Conservation (phyloP, 2,329 filamentous ascomycete genomes). For the Botrytis hyacinthi region DNA sequence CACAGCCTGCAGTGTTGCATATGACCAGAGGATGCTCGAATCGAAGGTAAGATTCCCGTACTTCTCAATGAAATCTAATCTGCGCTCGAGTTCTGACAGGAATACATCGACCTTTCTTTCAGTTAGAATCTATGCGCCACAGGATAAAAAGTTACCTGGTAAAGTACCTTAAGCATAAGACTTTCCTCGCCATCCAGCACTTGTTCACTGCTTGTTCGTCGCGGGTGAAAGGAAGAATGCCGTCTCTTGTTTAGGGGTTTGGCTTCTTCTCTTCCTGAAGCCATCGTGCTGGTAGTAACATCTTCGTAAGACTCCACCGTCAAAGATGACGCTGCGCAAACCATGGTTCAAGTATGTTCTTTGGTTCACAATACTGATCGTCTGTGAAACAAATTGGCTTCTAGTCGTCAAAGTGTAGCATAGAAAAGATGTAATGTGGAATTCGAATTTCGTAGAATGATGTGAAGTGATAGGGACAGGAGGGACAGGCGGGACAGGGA, state of each 20-base stretch:
- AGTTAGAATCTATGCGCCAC: slow-evolving; percentile 16
- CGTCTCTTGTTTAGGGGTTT: slow-evolving; percentile 41
- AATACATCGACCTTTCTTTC: slow-evolving; percentile 67
- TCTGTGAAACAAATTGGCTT: background rate
- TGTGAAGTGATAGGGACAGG: background rate
- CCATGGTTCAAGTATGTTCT: slow-evolving; percentile 30
- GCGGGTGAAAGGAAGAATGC: slow-evolving; percentile 57
- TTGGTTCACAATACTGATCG: background rate
- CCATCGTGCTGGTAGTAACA: slow-evolving; percentile 24
- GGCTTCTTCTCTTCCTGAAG: slow-evolving; percentile 27
- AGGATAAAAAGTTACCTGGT: background rate
- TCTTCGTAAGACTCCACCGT: slow-evolving; percentile 38
- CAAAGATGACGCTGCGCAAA: slow-evolving; percentile 36
- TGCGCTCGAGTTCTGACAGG: slow-evolving; percentile 79
- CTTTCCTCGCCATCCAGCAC: slow-evolving; percentile 63
- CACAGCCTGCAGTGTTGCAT: slow-evolving; percentile 81
- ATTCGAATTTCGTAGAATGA: background rate
- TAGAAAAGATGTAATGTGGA: background rate
- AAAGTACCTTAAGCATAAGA: slow-evolving; percentile 54
- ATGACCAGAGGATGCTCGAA: slow-evolving; percentile 78
- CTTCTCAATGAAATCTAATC: slow-evolving; percentile 83
- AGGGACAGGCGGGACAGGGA: no score
- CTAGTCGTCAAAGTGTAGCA: background rate
- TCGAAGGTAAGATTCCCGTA: slow-evolving; percentile 85
- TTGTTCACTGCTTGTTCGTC: slow-evolving; percentile 55